phyloP scores from a whole-genome alignment of 208 protist species.

The Endotrypanum monterogeii region DNA sequence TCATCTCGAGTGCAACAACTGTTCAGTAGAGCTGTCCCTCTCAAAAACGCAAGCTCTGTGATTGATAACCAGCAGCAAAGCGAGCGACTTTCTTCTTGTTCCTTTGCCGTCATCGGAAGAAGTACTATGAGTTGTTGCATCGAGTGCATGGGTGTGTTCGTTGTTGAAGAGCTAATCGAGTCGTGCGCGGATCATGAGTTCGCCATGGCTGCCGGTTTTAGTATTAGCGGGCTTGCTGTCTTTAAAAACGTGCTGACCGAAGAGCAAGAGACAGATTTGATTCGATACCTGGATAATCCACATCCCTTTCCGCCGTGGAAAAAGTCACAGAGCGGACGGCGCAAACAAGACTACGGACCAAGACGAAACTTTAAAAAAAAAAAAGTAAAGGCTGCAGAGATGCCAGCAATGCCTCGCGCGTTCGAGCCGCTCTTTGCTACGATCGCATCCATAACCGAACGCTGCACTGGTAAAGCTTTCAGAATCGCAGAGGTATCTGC shows the following conservation, averaged over 20 bases:
- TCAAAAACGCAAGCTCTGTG: constrained; percentile 37
- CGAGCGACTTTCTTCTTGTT: constrained; percentile 75
- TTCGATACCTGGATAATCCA: constrained; percentile 69
- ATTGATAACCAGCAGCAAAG: constrained; percentile 51
- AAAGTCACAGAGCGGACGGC: constrained; percentile 82
- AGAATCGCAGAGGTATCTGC: constrained; percentile 66
- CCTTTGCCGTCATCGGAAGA: constrained; percentile 47
- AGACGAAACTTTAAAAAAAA: constrained; percentile 88
- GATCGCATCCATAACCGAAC: constrained; percentile 26
- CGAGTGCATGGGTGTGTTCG: constrained; percentile 49
- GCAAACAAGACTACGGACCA: constrained; percentile 88
- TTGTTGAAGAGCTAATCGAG: constrained; percentile 19
- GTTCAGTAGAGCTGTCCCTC: constrained; percentile 33
- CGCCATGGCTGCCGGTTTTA: constrained; percentile 9
- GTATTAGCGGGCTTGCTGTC: constrained; percentile 51
- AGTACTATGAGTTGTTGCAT: constrained; percentile 53
- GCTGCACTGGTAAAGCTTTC: constrained; percentile 41
- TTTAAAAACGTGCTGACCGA: constrained; percentile 45
- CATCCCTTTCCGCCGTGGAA: constrained; percentile 68
- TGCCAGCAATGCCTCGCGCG: constrained; percentile 54
- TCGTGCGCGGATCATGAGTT: constrained; percentile 50
- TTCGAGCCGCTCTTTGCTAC: constrained; percentile 45
- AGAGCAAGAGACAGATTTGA: constrained; percentile 47
- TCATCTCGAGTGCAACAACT: constrained; percentile 56
- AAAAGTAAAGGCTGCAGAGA: constrained; percentile 65